phyloP scores from a whole-genome alignment of 441 rosid species.

The Melastoma candidum region DNA sequence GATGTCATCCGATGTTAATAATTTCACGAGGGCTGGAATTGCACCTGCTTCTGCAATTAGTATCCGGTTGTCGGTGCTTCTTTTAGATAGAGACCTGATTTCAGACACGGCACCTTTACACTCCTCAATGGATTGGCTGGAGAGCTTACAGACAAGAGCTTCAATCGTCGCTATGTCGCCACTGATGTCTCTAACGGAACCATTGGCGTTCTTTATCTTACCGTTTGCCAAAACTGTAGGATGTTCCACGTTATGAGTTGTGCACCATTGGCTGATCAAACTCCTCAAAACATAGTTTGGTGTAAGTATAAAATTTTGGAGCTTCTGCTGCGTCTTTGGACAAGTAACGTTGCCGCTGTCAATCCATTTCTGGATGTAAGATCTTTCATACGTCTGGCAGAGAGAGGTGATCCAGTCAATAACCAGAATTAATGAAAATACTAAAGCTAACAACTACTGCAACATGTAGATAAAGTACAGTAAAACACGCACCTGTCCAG shows the following conservation, averaged over 20 bases:
- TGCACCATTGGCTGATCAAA: slow-evolving; percentile 81
- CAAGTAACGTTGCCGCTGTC: slow-evolving; percentile 77
- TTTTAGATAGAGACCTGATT: slow-evolving; percentile 64
- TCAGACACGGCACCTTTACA: slow-evolving; percentile 52
- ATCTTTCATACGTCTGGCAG: slow-evolving; percentile 91
- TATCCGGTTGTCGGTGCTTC: slow-evolving; percentile 83
- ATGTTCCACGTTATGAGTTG: slow-evolving; percentile 62
- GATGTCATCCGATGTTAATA: slow-evolving; percentile 52
- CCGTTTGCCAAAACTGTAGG: slow-evolving; percentile 45
- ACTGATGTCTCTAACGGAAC: slow-evolving; percentile 52
- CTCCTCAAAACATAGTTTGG: slow-evolving; percentile 84
- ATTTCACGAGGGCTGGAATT: slow-evolving; percentile 58
- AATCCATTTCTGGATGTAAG: slow-evolving; percentile 93
- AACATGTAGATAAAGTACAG: neutral
- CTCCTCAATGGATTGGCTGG: slow-evolving; percentile 44
- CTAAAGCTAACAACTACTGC: neutral
- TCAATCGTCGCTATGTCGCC: slow-evolving; percentile 70
- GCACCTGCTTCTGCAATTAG: slow-evolving; percentile 84
- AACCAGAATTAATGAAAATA: slow-evolving; percentile 8
- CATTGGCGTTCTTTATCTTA: slow-evolving; percentile 48
- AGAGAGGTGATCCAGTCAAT: slow-evolving; percentile 13
- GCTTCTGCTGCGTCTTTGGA: slow-evolving; percentile 95
- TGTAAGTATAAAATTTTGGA: slow-evolving; percentile 62
- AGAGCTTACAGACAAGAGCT: slow-evolving; percentile 58
- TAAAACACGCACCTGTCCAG: slow-evolving; percentile 64